Percentiles rank a stretch among this genome's conserved stretches.
Evolutionary conservation across 2,329 filamentous ascomycete genomes (phyloP).

Genomic region (Ascochyta viciae-villosae): DNA sequence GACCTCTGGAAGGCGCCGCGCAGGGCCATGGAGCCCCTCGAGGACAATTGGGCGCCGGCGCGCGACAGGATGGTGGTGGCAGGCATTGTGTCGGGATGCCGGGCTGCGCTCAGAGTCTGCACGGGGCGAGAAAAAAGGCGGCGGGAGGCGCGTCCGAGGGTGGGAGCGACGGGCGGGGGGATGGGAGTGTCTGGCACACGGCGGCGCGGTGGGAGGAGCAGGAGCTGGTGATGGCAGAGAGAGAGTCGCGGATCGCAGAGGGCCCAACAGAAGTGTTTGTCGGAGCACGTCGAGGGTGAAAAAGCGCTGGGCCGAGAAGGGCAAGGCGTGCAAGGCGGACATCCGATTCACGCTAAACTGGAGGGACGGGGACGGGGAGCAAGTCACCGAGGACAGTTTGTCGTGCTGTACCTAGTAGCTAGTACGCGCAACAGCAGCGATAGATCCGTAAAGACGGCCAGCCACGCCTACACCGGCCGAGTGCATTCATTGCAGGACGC

Average conservation of each 20-base stretch:
- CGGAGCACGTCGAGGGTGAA: slow-evolving; percentile 7
- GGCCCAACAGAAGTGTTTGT: slow-evolving; percentile 44
- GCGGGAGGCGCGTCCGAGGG: slow-evolving; percentile 25
- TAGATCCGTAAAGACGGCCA: no score
- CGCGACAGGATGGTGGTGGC: slow-evolving; percentile 56
- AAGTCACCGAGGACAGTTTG: slow-evolving; percentile 6
- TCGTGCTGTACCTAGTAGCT: not conserved
- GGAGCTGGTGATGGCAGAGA: slow-evolving; percentile 26
- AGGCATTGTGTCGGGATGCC: slow-evolving; percentile 60
- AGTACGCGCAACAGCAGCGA: not conserved
- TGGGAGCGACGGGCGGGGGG: slow-evolving; percentile 32
- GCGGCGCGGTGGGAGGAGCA: slow-evolving; percentile 21
- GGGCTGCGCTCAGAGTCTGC: slow-evolving; percentile 26
- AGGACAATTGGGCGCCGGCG: slow-evolving; percentile 54
- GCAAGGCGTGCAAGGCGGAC: slow-evolving; percentile 14
- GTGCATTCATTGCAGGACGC: not conserved
- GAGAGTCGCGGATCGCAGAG: slow-evolving; percentile 10
- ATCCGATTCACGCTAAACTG: no score
- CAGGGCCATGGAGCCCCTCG: slow-evolving; percentile 51
- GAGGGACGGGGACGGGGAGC: no score
- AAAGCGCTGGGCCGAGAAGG: slow-evolving; percentile 16
- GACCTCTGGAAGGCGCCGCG: slow-evolving; percentile 54
- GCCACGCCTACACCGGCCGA: no score
- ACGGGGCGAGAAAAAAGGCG: slow-evolving; percentile 27
- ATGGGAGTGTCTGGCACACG: slow-evolving; percentile 8